A percentile compares a stretch with the other conserved stretches of the same genome.
phyloP scores from a whole-genome alignment of 176 grass and related monocot species.

The maize (Zea mays) region DNA sequence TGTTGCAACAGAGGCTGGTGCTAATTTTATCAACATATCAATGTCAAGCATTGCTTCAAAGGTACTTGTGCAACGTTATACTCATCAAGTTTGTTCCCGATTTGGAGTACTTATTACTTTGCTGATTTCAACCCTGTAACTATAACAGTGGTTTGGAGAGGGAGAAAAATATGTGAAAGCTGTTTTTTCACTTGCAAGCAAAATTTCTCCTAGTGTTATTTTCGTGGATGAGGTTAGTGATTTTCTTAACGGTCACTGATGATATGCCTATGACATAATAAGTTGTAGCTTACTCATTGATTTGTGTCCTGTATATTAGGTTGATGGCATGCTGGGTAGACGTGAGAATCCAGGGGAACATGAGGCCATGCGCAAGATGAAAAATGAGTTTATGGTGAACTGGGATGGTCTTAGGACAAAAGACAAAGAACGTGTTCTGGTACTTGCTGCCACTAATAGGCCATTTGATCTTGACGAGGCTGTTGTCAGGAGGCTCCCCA shows the following conservation, averaged over 20 bases:
- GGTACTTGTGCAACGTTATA: constrained; percentile 45
- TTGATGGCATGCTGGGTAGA: constrained; percentile 92
- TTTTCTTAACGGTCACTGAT: constrained; percentile 11
- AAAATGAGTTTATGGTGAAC: constrained; percentile 99
- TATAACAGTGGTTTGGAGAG: constrained; percentile 96
- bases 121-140: constrained; percentile 43
- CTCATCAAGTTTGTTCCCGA: constrained; percentile 31
- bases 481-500: constrained; percentile 91
- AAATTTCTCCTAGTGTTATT: constrained; percentile 97
- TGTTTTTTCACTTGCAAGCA: constrained; percentile 95
- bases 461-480: constrained; percentile 99
- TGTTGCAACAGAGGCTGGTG: constrained; percentile 97
- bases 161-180: constrained; percentile 98
- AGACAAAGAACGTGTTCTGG: constrained; percentile 92
- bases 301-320: constrained; percentile 45
- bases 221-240: constrained; percentile 93
- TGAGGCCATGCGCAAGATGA: constrained; percentile 99
- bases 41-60: constrained; percentile 99
- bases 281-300: background rate
- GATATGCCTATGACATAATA: constrained; percentile 23
- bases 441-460: constrained; percentile 96
- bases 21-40: constrained; percentile 99
- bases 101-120: constrained; percentile 24
- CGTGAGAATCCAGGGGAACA: constrained; percentile 97
- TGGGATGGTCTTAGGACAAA: constrained; percentile 97